Base-by-base conservation (phyloP, 1,139 yeast genomes). In the Pichia inconspicua region DNA sequence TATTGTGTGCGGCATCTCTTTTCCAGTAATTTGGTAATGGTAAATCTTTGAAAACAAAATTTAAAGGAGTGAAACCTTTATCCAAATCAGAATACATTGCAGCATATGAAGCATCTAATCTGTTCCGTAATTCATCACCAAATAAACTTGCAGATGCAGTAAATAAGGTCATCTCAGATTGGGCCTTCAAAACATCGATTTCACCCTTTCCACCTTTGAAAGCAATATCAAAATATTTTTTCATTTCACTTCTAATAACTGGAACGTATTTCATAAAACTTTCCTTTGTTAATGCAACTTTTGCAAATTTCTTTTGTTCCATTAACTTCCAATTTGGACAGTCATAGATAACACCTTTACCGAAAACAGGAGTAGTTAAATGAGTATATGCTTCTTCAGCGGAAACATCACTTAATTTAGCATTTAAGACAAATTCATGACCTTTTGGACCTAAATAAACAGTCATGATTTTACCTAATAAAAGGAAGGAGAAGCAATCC, bases 231-330 rank as follows among this genome's bases (percentile, higher is more conserved):
- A 92, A 78, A 67, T 86, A 92, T 55, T 75, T 72, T 53, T 74
- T 63, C 41, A 86, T 75, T 67, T 92, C 98, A 55, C 82, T 84
- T 61, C 79, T 78, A 60, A 92, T 88, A 66, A 83, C 73, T 47
- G 98, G 98, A 45, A 94, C 97, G 63, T 92, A 90, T 30, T 73
- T 68, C 59, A 78, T 77, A 72, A 92, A 94, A 2, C 95, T 81
- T 44, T 88, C 97, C 55, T 78, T 78, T 40, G 96, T 84, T 58
- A 92, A 76, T 19, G 97, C 95, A 51, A 79, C 77, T 70, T 92
- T 92, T 55, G 94, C 95, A 63, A 92, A 92, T 73, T 89, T 92
- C 80, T 94, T 92, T 69, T 92, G 98, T 67, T 92, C 98, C 98
- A 92, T 94, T 60, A 92, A 77, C 58, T 89, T 81, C 61, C 81